phyloP scores from a whole-genome alignment of 768 basidiomycete genomes.

The Tricholoma furcatifolium region DNA sequence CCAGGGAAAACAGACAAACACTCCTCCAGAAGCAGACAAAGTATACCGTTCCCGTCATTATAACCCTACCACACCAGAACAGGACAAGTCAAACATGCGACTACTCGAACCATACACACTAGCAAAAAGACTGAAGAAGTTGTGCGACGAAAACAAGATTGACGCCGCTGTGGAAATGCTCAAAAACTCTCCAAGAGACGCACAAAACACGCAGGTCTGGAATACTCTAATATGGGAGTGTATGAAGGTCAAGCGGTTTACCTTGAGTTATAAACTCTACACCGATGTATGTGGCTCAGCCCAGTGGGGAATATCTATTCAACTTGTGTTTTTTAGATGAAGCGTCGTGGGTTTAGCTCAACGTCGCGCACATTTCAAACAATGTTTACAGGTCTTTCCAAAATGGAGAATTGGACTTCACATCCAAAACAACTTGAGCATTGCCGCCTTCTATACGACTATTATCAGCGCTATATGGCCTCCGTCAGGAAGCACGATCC shows the following conservation, averaged over 20 bases:
- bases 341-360: constrained; percentile 75
- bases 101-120: constrained; percentile 66
- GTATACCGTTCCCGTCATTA: constrained; percentile 40
- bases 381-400: constrained; percentile 62
- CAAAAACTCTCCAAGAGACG: constrained; percentile 67
- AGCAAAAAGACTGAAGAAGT: constrained; percentile 53
- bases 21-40: constrained; percentile 1
- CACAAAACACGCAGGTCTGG: constrained; percentile 77
- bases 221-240: constrained; percentile 73
- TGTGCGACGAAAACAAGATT: constrained; percentile 53
- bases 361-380: constrained; percentile 67
- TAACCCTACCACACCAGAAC: constrained; percentile 25
- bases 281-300: constrained; percentile 51
- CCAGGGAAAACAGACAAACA: constrained; percentile 14
- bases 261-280: constrained; percentile 64
- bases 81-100: constrained; percentile 29
- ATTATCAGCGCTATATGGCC: constrained; percentile 50
- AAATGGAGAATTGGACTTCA: constrained; percentile 58
- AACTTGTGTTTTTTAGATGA: constrained; percentile 67
- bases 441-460: constrained; percentile 58
- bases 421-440: constrained; percentile 62
- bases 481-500: constrained; percentile 49
- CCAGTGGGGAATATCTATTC: not conserved
- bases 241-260: constrained; percentile 53
- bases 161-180: constrained; percentile 65